phyloP scores from a whole-genome alignment of 768 basidiomycete genomes.

The Ramaria rubella region DNA sequence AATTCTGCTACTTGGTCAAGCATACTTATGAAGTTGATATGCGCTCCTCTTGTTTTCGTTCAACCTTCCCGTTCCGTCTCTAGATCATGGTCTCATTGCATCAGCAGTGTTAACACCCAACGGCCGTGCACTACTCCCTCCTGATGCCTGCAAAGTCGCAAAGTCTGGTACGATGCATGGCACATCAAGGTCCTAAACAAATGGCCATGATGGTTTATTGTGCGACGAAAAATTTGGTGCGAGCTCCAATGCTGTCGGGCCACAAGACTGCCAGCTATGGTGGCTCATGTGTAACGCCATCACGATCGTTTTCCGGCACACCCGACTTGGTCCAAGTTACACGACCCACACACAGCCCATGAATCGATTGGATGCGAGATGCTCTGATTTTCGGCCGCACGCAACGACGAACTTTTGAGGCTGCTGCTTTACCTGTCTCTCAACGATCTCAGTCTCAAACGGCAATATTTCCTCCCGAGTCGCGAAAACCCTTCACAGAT shows the following conservation, averaged over 20 bases:
- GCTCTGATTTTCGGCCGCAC: slow-evolving; percentile 87
- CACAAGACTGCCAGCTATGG: slow-evolving; percentile 73
- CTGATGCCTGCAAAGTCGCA: slow-evolving; percentile 86
- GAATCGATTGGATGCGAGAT: slow-evolving; percentile 97
- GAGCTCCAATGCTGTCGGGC: slow-evolving; percentile 35
- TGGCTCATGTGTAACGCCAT: slow-evolving; percentile 71
- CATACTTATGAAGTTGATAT: slow-evolving; percentile 88
- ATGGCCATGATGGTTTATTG: slow-evolving; percentile 62
- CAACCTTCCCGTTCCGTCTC: slow-evolving; percentile 51
- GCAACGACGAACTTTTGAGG: slow-evolving; percentile 74
- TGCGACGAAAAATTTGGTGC: slow-evolving; percentile 48
- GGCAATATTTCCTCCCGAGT: slow-evolving; percentile 24
- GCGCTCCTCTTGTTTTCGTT: slow-evolving; percentile 81
- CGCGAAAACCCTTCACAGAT: slow-evolving; percentile 49
- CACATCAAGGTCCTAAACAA: slow-evolving; percentile 81
- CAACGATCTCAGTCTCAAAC: slow-evolving; percentile 19
- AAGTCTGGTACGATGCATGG: slow-evolving; percentile 89
- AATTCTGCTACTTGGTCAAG: slow-evolving; percentile 78
- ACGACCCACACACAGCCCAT: slow-evolving; percentile 78
- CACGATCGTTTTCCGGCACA: slow-evolving; percentile 77
- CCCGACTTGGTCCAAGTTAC: slow-evolving; percentile 74
- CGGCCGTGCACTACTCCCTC: slow-evolving; percentile 50
- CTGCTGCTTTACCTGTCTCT: slow-evolving; percentile 41
- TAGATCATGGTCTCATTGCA: slow-evolving; percentile 66
- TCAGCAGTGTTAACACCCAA: slow-evolving; percentile 65